These are phyloP conservation scores for Cyberlindnera mississippiensis DNA, from an alignment of 805 yeast genomes.

Conservation along the genomic window DNA sequence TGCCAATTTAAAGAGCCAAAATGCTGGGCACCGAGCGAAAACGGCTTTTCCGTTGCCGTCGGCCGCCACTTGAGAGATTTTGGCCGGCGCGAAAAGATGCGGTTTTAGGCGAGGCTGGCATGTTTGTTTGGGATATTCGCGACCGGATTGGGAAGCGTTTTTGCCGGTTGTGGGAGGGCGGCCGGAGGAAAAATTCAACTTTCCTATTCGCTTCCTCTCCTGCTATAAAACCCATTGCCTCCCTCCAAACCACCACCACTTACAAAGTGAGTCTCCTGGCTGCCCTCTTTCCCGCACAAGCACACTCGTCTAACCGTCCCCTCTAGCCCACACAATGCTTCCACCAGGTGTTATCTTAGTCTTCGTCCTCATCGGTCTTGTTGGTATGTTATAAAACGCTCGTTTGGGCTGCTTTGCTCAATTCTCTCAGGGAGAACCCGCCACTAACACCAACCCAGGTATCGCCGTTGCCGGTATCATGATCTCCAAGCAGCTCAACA, in stretches of 20 bases:
- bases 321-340: conserved; percentile 23
- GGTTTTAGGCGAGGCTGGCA: background rate
- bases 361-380: conserved; percentile 27
- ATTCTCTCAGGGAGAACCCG: too few species aligned
- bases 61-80: too few species aligned
- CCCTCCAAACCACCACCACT: background rate
- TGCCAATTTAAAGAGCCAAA: too few species aligned
- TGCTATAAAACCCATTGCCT: background rate
- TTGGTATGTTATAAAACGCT: conserved; percentile 20
- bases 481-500: conserved; percentile 13
- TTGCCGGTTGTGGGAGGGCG: conserved; percentile 14
- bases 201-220: background rate
- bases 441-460: too few species aligned
- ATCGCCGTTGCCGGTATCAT: conserved; percentile 16
- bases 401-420: background rate
- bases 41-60: too few species aligned
- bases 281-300: background rate
- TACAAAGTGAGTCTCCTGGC: too few species aligned
- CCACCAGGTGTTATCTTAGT: conserved; percentile 33
- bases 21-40: too few species aligned
- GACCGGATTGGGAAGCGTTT: conserved; percentile 15
- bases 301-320: background rate
- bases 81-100: too few species aligned
- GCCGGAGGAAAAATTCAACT: background rate
- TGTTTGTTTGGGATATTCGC: background rate